Evolutionary conservation across 2,329 filamentous ascomycete species (phyloP).

Genomic region (Sporothrix globosa): DNA sequence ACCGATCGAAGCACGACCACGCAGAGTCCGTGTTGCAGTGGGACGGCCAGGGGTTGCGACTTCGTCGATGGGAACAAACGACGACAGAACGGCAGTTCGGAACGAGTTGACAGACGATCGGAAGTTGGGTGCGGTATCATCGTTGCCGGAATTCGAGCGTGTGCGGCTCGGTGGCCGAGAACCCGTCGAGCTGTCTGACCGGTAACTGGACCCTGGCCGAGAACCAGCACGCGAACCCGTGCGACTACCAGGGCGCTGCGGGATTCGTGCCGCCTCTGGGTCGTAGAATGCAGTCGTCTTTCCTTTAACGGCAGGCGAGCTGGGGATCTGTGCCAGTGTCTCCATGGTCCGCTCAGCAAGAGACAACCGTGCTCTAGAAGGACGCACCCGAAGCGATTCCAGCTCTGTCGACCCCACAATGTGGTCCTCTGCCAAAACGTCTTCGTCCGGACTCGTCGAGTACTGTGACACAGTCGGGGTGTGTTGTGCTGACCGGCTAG

Average conservation of each 20-base stretch:
- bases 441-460: conserved; percentile 18
- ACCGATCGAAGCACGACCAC: conserved; percentile 31
- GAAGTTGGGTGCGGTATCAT: conserved; percentile 49
- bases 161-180: conserved; percentile 58
- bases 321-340: conserved; percentile 75
- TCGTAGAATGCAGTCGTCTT: conserved; percentile 75
- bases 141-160: conserved; percentile 57
- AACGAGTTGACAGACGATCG: conserved; percentile 51
- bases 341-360: conserved; percentile 85
- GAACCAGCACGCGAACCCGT: conserved; percentile 42
- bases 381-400: background rate
- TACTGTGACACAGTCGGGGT: conserved; percentile 24
- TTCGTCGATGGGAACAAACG: conserved; percentile 44
- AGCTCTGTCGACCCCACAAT: background rate
- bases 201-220: conserved; percentile 63
- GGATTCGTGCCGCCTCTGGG: conserved; percentile 56
- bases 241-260: conserved; percentile 35
- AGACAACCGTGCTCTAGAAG: conserved; percentile 54
- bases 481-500: conserved; percentile 26
- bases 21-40: conserved; percentile 43
- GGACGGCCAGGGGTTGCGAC: conserved; percentile 48
- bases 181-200: conserved; percentile 60
- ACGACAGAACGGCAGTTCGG: conserved; percentile 48
- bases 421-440: background rate
- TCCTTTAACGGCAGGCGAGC: conserved; percentile 71